Conservation (phyloP, 2,329 filamentous ascomycete genomes). For the Aureobasidium sp. region DNA sequence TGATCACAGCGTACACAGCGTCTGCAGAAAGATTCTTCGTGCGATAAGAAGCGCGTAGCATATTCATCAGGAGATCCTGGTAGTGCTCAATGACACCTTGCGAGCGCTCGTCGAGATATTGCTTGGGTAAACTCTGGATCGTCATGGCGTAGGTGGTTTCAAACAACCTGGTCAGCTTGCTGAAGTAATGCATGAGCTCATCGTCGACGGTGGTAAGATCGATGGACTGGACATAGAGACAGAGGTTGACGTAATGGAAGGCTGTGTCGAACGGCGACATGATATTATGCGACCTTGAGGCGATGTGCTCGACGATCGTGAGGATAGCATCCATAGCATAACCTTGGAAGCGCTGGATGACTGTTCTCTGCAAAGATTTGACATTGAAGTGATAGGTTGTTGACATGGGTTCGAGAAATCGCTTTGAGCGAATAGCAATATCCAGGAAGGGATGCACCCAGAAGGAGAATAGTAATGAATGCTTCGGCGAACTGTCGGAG, state of each 20-base stretch:
- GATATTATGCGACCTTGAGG: neutral
- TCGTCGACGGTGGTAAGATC: neutral
- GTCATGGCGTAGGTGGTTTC: neutral
- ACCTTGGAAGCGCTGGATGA: neutral
- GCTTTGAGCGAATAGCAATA: neutral
- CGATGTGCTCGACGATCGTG: neutral
- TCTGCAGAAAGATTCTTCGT: neutral
- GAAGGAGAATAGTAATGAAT: neutral
- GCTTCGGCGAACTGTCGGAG: neutral
- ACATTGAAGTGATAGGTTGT: neutral
- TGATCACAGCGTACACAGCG: neutral
- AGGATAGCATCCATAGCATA: neutral
- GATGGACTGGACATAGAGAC: neutral
- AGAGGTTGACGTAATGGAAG: neutral
- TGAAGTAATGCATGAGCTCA: neutral
- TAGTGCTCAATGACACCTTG: neutral
- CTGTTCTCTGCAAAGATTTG: neutral
- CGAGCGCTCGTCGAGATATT: neutral
- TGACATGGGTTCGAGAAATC: neutral
- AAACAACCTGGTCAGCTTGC: neutral
- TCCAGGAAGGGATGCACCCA: neutral
- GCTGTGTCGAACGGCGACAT: neutral
- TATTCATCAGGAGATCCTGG: neutral
- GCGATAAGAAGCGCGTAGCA: neutral
- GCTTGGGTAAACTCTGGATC: neutral